Percentiles rank a stretch among this genome's conserved stretches.
Conservation (phyloP, 108 stramenopile species). For the Skeletonema grethae region DNA sequence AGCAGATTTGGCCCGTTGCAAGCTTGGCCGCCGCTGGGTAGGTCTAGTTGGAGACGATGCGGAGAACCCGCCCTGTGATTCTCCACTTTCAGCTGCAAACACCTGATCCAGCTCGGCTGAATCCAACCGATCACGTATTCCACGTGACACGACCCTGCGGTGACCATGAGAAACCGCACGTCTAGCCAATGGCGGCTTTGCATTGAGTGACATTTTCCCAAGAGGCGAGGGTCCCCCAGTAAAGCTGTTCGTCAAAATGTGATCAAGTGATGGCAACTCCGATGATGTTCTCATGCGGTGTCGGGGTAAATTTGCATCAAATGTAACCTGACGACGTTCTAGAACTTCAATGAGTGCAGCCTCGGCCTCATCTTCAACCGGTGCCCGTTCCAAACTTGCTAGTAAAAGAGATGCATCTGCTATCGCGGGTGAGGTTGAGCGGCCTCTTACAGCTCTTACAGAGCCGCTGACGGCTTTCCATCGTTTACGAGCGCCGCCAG, state of each 20-base stretch:
- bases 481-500: not conserved
- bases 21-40: not conserved
- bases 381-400: conserved; percentile 41
- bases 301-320: conserved; percentile 5
- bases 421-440: not conserved
- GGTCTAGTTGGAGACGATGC: not conserved
- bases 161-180: conserved; percentile 4
- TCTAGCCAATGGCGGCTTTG: conserved; percentile 1
- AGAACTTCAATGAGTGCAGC: conserved; percentile 41
- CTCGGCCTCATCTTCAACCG: conserved; percentile 45
- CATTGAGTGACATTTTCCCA: not conserved
- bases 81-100: not conserved
- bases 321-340: conserved; percentile 43
- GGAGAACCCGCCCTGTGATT: not conserved
- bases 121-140: not conserved
- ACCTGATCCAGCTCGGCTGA: not conserved
- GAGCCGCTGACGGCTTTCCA: not conserved
- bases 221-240: not conserved
- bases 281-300: not conserved
- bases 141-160: not conserved
- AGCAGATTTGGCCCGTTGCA: not conserved
- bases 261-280: not conserved
- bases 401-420: conserved; percentile 22
- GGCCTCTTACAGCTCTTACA: not conserved
- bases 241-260: not conserved